phyloP scores from a whole-genome alignment of 768 basidiomycete species.

The Mycena crocata region DNA sequence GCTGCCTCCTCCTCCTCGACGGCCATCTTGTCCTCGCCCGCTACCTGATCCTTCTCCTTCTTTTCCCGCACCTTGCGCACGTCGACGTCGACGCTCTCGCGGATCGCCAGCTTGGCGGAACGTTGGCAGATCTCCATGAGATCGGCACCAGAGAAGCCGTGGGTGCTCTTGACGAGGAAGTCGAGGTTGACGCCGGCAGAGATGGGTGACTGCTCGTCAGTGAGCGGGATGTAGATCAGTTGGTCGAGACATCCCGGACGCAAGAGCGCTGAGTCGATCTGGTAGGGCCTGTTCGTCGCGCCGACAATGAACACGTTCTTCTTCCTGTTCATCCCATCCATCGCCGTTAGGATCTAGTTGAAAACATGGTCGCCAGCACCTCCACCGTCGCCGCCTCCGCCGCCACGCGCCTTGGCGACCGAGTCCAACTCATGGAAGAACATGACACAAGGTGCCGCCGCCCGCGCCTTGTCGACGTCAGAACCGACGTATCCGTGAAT shows the following conservation, averaged over 20 bases:
- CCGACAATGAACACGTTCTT: slow-evolving; percentile 99
- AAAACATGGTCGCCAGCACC: slow-evolving; percentile 98
- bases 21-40: slow-evolving; percentile 73
- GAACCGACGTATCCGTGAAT: slow-evolving; percentile 99
- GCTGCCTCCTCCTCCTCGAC: slow-evolving; percentile 77
- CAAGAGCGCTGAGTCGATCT: slow-evolving; percentile 92
- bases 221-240: slow-evolving; percentile 98
- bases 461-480: slow-evolving; percentile 98
- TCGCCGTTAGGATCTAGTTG: slow-evolving; percentile 96
- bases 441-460: slow-evolving; percentile 99
- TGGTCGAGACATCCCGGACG: slow-evolving; percentile 99
- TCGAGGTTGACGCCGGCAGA: slow-evolving; percentile 82
- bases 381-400: slow-evolving; percentile 87
- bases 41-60: slow-evolving; percentile 83
- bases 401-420: slow-evolving; percentile 97
- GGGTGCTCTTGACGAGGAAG: slow-evolving; percentile 92
- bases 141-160: slow-evolving; percentile 99
- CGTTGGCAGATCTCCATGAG: slow-evolving; percentile 99
- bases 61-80: slow-evolving; percentile 83
- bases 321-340: slow-evolving; percentile 99
- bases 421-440: slow-evolving; percentile 99
- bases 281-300: slow-evolving; percentile 96
- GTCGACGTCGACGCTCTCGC: slow-evolving; percentile 94
- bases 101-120: slow-evolving; percentile 96
- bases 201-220: slow-evolving; percentile 94